A percentile compares a stretch with the other conserved stretches of the same genome.
Evolutionary conservation across 495 filamentous ascomycete species (phyloP).

Genomic region (Aspergillus egyptiacus): DNA sequence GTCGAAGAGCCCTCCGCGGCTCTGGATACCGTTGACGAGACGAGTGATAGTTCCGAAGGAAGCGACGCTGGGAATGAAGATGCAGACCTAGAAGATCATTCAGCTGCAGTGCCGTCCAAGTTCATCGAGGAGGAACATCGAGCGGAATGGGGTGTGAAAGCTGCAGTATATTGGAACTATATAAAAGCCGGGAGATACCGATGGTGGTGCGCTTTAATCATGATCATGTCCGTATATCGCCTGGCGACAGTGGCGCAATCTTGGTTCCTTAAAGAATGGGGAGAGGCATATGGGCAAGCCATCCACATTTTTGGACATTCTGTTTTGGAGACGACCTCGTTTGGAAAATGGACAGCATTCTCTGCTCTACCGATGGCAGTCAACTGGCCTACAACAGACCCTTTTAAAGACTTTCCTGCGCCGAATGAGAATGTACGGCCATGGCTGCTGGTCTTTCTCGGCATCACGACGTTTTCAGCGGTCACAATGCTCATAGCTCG

Average conservation of each 20-base stretch:
- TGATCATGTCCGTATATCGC: slow-evolving; percentile 54
- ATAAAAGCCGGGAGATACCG: slow-evolving; percentile 66
- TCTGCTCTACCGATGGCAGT: slow-evolving; percentile 7
- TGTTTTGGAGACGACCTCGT: neutral
- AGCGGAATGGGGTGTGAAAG: slow-evolving; percentile 67
- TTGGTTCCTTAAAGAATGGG: slow-evolving; percentile 85
- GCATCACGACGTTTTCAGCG: slow-evolving; percentile 53
- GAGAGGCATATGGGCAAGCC: slow-evolving; percentile 58
- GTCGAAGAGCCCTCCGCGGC: slow-evolving; percentile 36
- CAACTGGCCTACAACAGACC: slow-evolving; percentile 24
- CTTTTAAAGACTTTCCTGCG: slow-evolving; percentile 54
- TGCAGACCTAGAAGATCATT: slow-evolving; percentile 36
- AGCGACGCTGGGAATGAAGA: slow-evolving; percentile 31
- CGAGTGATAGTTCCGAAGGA: slow-evolving; percentile 16
- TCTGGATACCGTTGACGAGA: slow-evolving; percentile 5
- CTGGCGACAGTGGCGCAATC: slow-evolving; percentile 53
- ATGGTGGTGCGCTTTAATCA: slow-evolving; percentile 62
- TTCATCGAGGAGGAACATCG: slow-evolving; percentile 79
- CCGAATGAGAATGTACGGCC: slow-evolving; percentile 63
- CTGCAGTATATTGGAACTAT: slow-evolving; percentile 73
- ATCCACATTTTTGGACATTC: slow-evolving; percentile 12
- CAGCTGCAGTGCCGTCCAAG: slow-evolving; percentile 56
- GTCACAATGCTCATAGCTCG: slow-evolving; percentile 49
- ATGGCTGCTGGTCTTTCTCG: slow-evolving; percentile 64
- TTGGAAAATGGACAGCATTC: neutral